Conservation (phyloP, 1,139 yeast species). For the Suhomyces coccinellae region DNA sequence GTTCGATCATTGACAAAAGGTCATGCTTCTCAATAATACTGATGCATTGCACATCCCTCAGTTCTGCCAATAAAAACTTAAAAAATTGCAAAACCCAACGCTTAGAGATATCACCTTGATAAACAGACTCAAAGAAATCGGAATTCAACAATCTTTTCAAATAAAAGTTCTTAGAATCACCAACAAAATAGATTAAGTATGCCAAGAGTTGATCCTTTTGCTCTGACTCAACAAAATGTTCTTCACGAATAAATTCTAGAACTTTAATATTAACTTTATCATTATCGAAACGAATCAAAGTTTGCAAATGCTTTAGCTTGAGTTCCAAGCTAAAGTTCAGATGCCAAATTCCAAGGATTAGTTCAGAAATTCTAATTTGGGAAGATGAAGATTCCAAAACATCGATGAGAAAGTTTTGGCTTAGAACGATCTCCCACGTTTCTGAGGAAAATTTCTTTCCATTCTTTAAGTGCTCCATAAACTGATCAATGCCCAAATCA, state of each 20-base stretch:
- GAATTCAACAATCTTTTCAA: conserved; percentile 19
- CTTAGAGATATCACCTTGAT: conserved; percentile 13
- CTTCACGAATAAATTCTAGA: conserved; percentile 18
- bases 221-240: too few species aligned
- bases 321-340: conserved; percentile 21
- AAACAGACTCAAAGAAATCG: conserved; percentile 15
- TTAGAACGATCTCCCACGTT: conserved; percentile 40
- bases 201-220: neutral
- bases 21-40: conserved; percentile 13
- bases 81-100: conserved; percentile 25
- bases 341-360: conserved; percentile 29
- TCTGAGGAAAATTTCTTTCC: conserved; percentile 32
- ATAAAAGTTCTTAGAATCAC: conserved; percentile 22
- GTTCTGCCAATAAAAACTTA: conserved; percentile 17
- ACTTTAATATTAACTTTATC: conserved; percentile 34
- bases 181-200: conserved; percentile 16
- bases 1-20: conserved; percentile 1
- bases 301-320: conserved; percentile 19
- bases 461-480: conserved; percentile 28
- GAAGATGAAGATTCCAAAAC: conserved; percentile 3
- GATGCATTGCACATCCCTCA: conserved; percentile 12
- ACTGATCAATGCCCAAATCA: conserved; percentile 28
- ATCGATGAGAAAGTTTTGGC: conserved; percentile 29
- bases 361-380: conserved; percentile 21
- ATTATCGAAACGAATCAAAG: conserved; percentile 25